phyloP scores from a whole-genome alignment of 352 stramenopile genomes.

The Globisporangium nodosum region DNA sequence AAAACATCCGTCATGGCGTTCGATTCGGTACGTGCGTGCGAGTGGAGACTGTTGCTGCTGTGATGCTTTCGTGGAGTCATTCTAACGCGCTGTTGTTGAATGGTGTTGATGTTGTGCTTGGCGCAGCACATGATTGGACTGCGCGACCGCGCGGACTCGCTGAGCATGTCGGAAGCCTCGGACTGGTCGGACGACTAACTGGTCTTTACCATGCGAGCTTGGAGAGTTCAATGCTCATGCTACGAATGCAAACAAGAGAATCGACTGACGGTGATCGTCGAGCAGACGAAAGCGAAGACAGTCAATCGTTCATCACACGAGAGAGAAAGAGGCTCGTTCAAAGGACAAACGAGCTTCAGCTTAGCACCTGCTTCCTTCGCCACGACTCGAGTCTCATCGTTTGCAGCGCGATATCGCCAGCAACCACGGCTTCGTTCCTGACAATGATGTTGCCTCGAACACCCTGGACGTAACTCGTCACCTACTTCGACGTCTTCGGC shows the following conservation, averaged over 20 bases:
- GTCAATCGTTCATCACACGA: not conserved
- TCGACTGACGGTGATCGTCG: not conserved
- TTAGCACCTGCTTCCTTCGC: too few relatives aligned
- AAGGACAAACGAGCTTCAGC: too few relatives aligned
- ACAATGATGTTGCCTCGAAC: too few relatives aligned
- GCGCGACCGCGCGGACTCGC: constrained; percentile 62
- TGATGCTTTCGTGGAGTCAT: constrained; percentile 2
- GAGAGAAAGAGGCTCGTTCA: too few relatives aligned
- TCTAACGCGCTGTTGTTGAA: not conserved
- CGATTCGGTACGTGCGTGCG: constrained; percentile 30
- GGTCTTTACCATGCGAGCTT: too few relatives aligned
- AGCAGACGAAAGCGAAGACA: not conserved
- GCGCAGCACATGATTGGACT: constrained; percentile 81
- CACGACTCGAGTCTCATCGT: too few relatives aligned
- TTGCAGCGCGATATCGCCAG: too few relatives aligned
- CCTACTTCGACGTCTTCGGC: too few relatives aligned
- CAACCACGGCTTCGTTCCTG: too few relatives aligned
- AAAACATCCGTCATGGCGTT: constrained; percentile 62
- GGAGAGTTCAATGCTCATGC: too few relatives aligned
- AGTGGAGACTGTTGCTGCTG: not conserved
- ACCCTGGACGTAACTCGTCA: too few relatives aligned
- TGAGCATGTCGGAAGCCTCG: constrained; percentile 81
- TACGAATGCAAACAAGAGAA: too few relatives aligned
- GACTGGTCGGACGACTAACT: constrained; percentile 81
- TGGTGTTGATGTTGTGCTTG: constrained; percentile 1